Percentiles rank a stretch among this genome's conserved stretches.
These are phyloP conservation scores for Haematococcus sp. DNA, from an alignment of 139 green algal species.

Conservation along the genomic window DNA sequence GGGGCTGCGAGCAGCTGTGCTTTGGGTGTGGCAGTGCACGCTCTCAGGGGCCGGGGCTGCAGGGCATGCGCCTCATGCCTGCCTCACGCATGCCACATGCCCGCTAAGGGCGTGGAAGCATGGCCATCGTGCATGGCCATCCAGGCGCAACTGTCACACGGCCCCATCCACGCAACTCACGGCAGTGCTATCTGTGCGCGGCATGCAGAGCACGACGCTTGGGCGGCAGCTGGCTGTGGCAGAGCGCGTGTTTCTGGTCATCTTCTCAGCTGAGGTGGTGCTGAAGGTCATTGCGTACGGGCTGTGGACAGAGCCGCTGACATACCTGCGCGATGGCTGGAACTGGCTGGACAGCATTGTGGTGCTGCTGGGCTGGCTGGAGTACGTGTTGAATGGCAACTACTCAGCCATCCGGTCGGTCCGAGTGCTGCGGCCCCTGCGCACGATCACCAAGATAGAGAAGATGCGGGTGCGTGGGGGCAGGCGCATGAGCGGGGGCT, in stretches of 20 bases:
- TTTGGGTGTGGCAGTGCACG: too few species aligned
- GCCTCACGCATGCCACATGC: too few species aligned
- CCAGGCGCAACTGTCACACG: conserved; percentile 22
- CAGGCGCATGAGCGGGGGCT: too few species aligned
- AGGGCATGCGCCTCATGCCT: too few species aligned
- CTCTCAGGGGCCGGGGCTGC: too few species aligned
- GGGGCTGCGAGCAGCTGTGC: too few species aligned
- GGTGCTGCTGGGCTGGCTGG: conserved; percentile 34
- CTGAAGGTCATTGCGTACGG: conserved; percentile 34
- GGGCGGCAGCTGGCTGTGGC: neutral
- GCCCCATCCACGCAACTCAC: conserved; percentile 27
- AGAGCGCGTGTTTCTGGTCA: neutral
- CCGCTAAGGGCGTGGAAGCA: neutral
- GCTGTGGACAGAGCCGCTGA: conserved; percentile 28
- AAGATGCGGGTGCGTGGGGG: conserved; percentile 41
- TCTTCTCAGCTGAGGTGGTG: conserved; percentile 22
- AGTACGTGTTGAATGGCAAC: conserved; percentile 29
- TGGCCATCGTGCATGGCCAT: neutral
- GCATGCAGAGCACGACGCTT: conserved; percentile 9
- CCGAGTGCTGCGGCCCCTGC: conserved; percentile 66
- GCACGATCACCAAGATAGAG: conserved; percentile 55
- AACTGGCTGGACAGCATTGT: conserved; percentile 62
- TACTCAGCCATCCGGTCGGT: conserved; percentile 60
- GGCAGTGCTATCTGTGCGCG: conserved; percentile 31
- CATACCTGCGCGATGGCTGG: conserved; percentile 59